A percentile compares a stretch with the other conserved stretches of the same genome.
These are phyloP conservation scores for Parathielavia appendiculata DNA, from an alignment of 495 filamentous ascomycete species.

Conservation along the genomic window DNA sequence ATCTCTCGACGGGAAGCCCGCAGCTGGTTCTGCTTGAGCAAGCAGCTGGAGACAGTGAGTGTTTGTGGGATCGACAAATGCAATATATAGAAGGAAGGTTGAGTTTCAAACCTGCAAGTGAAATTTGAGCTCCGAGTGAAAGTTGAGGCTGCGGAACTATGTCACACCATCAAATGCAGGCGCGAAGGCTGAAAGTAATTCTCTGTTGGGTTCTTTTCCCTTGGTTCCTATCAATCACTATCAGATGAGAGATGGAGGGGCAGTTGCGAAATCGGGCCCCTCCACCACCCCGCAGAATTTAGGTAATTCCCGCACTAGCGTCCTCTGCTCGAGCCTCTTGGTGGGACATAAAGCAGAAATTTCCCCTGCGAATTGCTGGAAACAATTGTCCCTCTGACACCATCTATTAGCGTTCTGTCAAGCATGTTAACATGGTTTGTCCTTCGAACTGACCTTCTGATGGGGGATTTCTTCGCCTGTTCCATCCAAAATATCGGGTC, in stretches of 20 bases:
- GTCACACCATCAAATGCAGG: background rate
- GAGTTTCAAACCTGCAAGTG: no score
- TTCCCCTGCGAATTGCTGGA: background rate
- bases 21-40: background rate
- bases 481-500: background rate
- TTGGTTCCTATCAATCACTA: constrained; percentile 15
- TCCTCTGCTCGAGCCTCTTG: background rate
- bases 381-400: background rate
- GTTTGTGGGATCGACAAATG: background rate
- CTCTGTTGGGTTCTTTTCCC: background rate
- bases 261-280: constrained; percentile 18
- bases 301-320: constrained; percentile 17
- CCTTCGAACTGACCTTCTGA: background rate
- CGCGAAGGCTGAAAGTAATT: constrained; percentile 17
- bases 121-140: no score
- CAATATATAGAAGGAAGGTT: background rate
- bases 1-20: no score
- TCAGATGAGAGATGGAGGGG: constrained; percentile 9
- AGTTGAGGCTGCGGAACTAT: background rate
- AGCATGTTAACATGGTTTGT: background rate
- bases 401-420: background rate
- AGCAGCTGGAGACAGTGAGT: background rate
- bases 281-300: constrained; percentile 5
- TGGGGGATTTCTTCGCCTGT: background rate
- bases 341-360: background rate